Conservation (phyloP, 192 early-diverging fungal species). For the Rhizoclosmatium sp. region DNA sequence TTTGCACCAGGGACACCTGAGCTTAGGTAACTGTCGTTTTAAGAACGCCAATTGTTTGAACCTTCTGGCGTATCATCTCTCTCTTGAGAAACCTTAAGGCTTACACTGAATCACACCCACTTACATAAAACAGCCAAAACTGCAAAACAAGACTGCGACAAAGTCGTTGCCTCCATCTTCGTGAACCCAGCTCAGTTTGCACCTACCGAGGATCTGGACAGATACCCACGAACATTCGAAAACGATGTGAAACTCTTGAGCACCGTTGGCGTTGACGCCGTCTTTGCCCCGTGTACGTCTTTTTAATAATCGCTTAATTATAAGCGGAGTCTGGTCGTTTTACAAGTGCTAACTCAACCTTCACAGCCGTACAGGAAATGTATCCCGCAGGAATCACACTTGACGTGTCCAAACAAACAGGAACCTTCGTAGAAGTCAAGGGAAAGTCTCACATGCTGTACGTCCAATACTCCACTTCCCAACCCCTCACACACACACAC, state of each 20-base stretch:
- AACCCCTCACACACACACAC: background rate
- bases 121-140: slow-evolving; percentile 44
- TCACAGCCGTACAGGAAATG: slow-evolving; percentile 78
- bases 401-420: slow-evolving; percentile 79
- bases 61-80: no score
- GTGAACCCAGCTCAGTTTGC: slow-evolving; percentile 99
- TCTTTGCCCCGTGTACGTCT: slow-evolving; percentile 43
- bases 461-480: background rate
- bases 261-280: slow-evolving; percentile 46
- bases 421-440: slow-evolving; percentile 91
- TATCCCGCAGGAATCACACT: slow-evolving; percentile 90
- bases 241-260: slow-evolving; percentile 76
- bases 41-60: background rate
- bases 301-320: background rate
- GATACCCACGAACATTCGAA: slow-evolving; percentile 88
- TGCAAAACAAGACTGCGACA: slow-evolving; percentile 69
- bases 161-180: slow-evolving; percentile 87
- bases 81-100: no score
- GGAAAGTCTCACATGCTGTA: slow-evolving; percentile 88
- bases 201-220: slow-evolving; percentile 89
- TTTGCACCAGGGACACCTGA: slow-evolving; percentile 88
- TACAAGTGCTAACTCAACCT: no score
- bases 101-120: no score
- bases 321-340: no score
- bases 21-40: slow-evolving; percentile 61